Evolutionary conservation across 495 filamentous ascomycete genomes (phyloP), one percentile per base, ranked within the genome.

Genomic region (Penicillium argentinense): DNA sequence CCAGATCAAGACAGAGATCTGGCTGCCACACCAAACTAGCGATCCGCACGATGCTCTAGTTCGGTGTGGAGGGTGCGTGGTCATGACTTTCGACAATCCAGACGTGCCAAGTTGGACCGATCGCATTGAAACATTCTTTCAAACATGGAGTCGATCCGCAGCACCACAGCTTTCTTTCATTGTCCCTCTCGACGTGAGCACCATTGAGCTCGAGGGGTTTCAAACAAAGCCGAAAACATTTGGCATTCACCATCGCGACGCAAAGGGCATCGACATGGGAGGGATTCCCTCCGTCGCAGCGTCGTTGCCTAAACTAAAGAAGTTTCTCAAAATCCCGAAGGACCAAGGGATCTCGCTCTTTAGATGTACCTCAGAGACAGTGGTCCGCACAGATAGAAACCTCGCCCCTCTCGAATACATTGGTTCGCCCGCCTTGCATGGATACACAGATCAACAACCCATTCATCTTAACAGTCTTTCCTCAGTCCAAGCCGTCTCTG

Each of bases 391-490:
- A 2, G 42, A 49, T 26, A 46, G 26, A 30, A 55, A 50, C n/a
- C 52, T 55, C 23, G 52, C 52, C 8, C 52, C 52, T 4, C 52
- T 55, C 1, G 36, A 50, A 34, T 9, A 55, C 23, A 55, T 55
- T 17, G 52, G 52, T 18, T 23, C 52, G 12, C 46, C 46, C n/a
- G 40, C 52, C 23, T 29, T 50, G 3, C 52, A 55, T 17, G 52
- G 52, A 13, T 55, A 55, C 18, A 55, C 52, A 39, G 52, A 55
- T 23, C 52, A 55, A 16, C 52, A 55, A 25, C 52, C 52, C 4
- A 39, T 55, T 42, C 50, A 55, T 19, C 50, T 55, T 2, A 55
- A 55, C 46, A 55, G 37, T 37, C n/a, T 55, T 11, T 55, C 52
- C 3, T 55, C 52, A 3, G 52, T 55, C 3, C 52, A 55, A 18